Base-by-base conservation (phyloP, 345 rosid species). In the Eucalyptus pauciflora region DNA sequence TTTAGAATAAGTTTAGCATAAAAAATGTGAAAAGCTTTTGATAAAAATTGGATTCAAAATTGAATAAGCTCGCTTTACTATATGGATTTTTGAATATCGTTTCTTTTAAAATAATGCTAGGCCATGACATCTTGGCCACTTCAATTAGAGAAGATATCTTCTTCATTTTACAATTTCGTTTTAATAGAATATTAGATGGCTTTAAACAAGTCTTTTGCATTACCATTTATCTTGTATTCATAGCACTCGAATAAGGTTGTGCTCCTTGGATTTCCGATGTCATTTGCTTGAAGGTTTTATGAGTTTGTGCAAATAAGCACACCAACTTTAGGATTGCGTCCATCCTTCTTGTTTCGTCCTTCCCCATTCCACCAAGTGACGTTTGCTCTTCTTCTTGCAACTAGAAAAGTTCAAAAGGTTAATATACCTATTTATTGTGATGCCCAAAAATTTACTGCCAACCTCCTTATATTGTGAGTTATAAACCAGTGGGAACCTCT, bases 391-490 rank as follows among this genome's bases (percentile, higher is more conserved):
- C 62, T 56, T 56, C 29, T 56, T 24, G 13, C 27, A 56, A 56
- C 29, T 10, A 56, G 12, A 56, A 56, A 22, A 24, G 62, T 24
- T 56, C 62, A 24, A 56, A 52, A 56, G 12, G 29, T 56, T 56
- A 56, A 56, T 2, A 24, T 56, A 2, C 13, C 13, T 24, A 24
- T 56, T 56, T 56, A 56, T 24, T 56, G 62, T 56, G 4, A 56
- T 56, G 62, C 27, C 27, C 1, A 0, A 56, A 56, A 3, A 9
- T 22, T 56, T 8, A 24, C 0, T 1, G 0, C 0, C 13, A 56
- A 56, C 0, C 62, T 22, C 0, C 29, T 56, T 29, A 9, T 56
- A 56, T 56, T 56, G 6, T 9, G 13, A 56, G 13, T 4, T 2
- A 3, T 56, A 56, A 56, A 20, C 29, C 4, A 56, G 0, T 4